Evolutionary conservation across 768 basidiomycete genomes (phyloP).

Genomic region (Lactifluus hygrophoroides): DNA sequence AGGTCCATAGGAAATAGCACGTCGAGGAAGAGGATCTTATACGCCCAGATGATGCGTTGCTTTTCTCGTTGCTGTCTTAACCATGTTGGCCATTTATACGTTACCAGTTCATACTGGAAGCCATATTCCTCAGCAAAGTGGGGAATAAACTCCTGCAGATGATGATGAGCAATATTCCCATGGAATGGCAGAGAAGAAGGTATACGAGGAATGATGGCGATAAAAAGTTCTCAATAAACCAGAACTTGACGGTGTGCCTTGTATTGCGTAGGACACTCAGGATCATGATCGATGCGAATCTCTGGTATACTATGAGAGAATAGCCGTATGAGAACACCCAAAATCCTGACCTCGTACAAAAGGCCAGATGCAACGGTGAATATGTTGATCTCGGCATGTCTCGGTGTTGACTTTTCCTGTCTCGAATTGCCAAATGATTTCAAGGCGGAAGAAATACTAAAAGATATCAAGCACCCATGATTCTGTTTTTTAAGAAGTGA

Average conservation of each 20-base stretch:
- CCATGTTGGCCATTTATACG: conserved; percentile 99
- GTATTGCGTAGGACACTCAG: conserved; percentile 93
- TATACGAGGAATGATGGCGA: conserved; percentile 91
- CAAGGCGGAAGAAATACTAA: conserved; percentile 26
- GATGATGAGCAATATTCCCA: not conserved
- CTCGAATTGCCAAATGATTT: conserved; percentile 11
- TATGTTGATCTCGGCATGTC: conserved; percentile 92
- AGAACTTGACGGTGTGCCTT: conserved; percentile 93
- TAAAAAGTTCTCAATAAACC: conserved; percentile 99
- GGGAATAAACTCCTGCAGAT: conserved; percentile 80
- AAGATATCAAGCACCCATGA: conserved; percentile 7
- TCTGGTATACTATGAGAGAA: conserved; percentile 37
- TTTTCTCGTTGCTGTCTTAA: conserved; percentile 95
- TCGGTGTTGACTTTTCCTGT: conserved; percentile 21
- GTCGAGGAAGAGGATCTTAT: conserved; percentile 98
- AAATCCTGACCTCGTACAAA: conserved; percentile 71
- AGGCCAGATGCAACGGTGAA: conserved; percentile 98
- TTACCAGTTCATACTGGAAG: conserved; percentile 95
- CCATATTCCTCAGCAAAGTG: conserved; percentile 84
- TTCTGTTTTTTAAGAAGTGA: not conserved
- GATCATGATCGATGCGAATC: conserved; percentile 98
- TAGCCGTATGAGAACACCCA: not conserved
- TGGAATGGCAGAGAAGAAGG: not conserved
- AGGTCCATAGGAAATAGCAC: conserved; percentile 98
- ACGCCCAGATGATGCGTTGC: conserved; percentile 98